These are phyloP conservation scores for Zymoseptoria ardabiliae DNA, from an alignment of 2,329 filamentous ascomycete genomes.

Conservation along the genomic window DNA sequence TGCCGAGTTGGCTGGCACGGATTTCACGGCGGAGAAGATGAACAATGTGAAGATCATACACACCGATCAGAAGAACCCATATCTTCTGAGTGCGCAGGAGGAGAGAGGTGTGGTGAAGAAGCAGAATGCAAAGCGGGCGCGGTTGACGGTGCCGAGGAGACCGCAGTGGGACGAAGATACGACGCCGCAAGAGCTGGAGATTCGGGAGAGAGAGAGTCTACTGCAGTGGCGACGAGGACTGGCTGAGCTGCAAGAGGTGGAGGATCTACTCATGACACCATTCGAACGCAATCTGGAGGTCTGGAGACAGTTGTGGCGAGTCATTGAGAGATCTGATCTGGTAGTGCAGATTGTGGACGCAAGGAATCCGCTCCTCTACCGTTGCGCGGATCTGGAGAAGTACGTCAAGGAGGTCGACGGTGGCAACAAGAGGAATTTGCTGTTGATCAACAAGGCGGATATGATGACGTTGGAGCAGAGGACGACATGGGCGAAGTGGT, in stretches of 20 bases:
- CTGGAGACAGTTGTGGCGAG: slow-evolving; percentile 95
- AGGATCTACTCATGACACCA: slow-evolving; percentile 92
- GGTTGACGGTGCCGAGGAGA: slow-evolving; percentile 80
- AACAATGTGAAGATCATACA: slow-evolving; percentile 99
- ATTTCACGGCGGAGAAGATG: slow-evolving; percentile 98
- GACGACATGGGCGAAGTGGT: slow-evolving; percentile 76
- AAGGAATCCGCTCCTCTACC: slow-evolving; percentile 85
- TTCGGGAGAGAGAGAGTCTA: slow-evolving; percentile 69
- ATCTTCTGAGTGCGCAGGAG: slow-evolving; percentile 75
- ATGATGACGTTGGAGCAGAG: slow-evolving; percentile 92
- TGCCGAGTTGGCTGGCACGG: slow-evolving; percentile 92
- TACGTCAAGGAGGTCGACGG: slow-evolving; percentile 88
- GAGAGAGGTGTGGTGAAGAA: slow-evolving; percentile 72
- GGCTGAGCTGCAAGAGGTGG: slow-evolving; percentile 86
- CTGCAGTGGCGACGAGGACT: slow-evolving; percentile 83
- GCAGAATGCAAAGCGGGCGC: slow-evolving; percentile 70
- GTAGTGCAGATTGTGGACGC: slow-evolving; percentile 98
- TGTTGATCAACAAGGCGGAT: slow-evolving; percentile 97
- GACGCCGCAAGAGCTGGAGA: slow-evolving; percentile 74
- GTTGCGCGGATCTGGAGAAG: slow-evolving; percentile 83
- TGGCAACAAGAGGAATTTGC: slow-evolving; percentile 68
- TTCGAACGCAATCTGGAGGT: slow-evolving; percentile 97
- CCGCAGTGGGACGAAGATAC: slow-evolving; percentile 83
- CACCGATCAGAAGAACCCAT: slow-evolving; percentile 91
- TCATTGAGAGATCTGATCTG: slow-evolving; percentile 92